Base-by-base conservation (phyloP, 495 filamentous ascomycete species). In the Aspergillus diversus region DNA sequence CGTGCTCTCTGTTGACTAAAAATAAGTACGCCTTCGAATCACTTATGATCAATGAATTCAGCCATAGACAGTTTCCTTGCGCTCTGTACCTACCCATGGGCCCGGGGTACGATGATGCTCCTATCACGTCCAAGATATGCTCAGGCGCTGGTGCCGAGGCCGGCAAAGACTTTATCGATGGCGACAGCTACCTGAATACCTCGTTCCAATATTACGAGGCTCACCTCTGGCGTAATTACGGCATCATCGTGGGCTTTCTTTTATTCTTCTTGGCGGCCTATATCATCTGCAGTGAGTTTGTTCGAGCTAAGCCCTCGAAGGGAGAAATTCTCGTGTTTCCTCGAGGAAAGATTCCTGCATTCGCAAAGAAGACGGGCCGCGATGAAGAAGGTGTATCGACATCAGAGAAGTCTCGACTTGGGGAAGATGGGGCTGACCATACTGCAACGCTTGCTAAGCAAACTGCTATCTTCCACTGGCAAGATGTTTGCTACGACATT, bases 11-110 rank as follows among this genome's bases (percentile, higher is more conserved):
- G 33, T 57, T 66, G 55, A 59, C 43, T n/a, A 12, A 13, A 1
- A 13, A n/a, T 31, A 35, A 73, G 65, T 97, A 97, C 65, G 86
- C 90, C 1, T 97, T 96, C 69, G 93, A 97, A 74, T 80, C 87
- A 3, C 75, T 97, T 11, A 91, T 97, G 87, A 86, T 96, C 66
- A 97, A 97, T 69, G 93, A 97, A 73, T 97, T 95, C 71, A 80
- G 85, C 64, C 72, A 76, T 35, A 86, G 89, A 5, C 61, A 84
- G 0, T 94, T 91, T 65, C 13, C 33, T 0, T 97, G 93, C 69
- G 77, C 82, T 1, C 47, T 61, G 6, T 90, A 83, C 61, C 80
- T 93, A 3, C 92, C 91, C 4, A 72, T 65, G 17, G 80, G 82
- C 0, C 70, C 75, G 8, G 66, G 70, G 0, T 93, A 92, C 39